phyloP scores from a whole-genome alignment of 139 green algal species.

The Chloropicon primus region DNA sequence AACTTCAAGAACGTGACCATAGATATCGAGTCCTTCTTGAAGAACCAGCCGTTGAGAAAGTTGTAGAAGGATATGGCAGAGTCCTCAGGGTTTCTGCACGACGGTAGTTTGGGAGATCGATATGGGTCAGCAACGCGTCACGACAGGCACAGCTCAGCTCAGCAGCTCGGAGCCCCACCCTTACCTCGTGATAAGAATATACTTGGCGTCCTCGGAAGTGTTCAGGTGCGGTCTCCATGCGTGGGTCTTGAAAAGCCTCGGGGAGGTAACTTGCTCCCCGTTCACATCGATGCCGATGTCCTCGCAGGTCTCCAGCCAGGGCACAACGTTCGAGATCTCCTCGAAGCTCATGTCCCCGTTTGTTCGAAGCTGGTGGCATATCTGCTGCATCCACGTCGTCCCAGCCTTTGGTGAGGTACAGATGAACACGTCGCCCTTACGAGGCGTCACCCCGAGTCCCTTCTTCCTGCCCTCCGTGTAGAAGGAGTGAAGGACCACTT shows the following conservation, averaged over 20 bases:
- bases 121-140: too few species aligned
- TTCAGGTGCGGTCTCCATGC: neutral
- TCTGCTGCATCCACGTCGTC: constrained; percentile 28
- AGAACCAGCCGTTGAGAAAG: constrained; percentile 28
- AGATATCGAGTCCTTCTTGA: neutral
- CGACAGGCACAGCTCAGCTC: too few species aligned
- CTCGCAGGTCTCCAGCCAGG: constrained; percentile 20
- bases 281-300: constrained; percentile 20
- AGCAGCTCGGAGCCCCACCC: too few species aligned
- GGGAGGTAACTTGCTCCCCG: constrained; percentile 5
- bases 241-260: constrained; percentile 30
- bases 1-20: constrained; percentile 19
- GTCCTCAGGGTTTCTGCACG: constrained; percentile 23
- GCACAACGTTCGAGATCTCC: constrained; percentile 28
- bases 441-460: neutral
- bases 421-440: constrained; percentile 14
- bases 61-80: constrained; percentile 28
- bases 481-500: neutral
- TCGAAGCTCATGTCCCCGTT: constrained; percentile 32
- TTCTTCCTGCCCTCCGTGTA: neutral
- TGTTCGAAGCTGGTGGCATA: constrained; percentile 25
- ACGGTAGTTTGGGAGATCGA: too few species aligned
- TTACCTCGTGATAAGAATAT: neutral
- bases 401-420: constrained; percentile 11
- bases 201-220: neutral